These are phyloP conservation scores for Margaritispora aquatica DNA, from an alignment of 495 filamentous ascomycete genomes.

Conservation along the genomic window DNA sequence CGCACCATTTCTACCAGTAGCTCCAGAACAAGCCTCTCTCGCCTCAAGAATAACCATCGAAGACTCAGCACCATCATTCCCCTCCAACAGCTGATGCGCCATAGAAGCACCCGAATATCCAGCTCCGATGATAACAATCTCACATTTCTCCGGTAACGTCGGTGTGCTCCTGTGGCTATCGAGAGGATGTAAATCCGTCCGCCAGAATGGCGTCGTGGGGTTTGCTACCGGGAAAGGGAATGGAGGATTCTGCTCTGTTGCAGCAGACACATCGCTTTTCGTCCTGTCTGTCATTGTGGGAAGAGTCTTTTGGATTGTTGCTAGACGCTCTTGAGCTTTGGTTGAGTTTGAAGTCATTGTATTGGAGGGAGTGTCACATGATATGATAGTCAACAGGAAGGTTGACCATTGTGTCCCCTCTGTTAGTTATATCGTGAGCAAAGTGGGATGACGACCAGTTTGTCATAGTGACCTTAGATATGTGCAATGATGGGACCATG, in stretches of 20 bases:
- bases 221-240: not conserved
- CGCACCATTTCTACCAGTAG: constrained; percentile 53
- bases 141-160: constrained; percentile 85
- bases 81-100: not conserved
- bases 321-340: not conserved
- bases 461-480: not conserved
- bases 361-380: not conserved
- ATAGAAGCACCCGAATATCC: not conserved
- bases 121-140: constrained; percentile 52
- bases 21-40: constrained; percentile 47
- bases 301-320: not conserved
- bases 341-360: not conserved
- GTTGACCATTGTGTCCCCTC: not conserved
- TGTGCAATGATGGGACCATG: no score
- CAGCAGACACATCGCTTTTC: not conserved
- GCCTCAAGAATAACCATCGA: constrained; percentile 48
- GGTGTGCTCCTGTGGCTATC: not conserved
- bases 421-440: not conserved
- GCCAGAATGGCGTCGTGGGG: not conserved
- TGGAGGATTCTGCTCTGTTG: not conserved
- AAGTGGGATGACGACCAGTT: not conserved
- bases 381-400: not conserved
- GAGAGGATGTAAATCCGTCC: not conserved
- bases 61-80: not conserved
- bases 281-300: not conserved